Evolutionary conservation across 139 green algal species (phyloP).

Genomic region (Chlorella sp.): DNA sequence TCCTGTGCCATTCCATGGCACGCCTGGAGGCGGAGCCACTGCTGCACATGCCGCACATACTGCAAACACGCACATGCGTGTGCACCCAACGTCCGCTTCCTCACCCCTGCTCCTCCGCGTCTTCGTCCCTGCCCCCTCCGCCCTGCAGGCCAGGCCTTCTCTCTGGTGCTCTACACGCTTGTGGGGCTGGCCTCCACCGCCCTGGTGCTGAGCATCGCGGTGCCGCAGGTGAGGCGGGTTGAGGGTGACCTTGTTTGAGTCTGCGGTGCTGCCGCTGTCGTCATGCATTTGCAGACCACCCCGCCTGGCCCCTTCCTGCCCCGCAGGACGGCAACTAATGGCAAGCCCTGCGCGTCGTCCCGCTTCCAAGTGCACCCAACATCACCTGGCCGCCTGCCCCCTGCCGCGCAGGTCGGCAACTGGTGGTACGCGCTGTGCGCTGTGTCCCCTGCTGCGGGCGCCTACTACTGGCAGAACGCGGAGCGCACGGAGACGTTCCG

Average conservation of each 20-base stretch:
- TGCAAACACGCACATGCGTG: neutral
- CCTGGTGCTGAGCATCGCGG: slow-evolving; percentile 82
- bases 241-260: no score
- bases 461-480: slow-evolving; percentile 87
- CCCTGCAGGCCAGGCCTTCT: slow-evolving; percentile 75
- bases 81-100: neutral
- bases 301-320: neutral
- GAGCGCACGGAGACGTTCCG: slow-evolving; percentile 60
- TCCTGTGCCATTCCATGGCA: no score
- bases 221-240: slow-evolving; percentile 26
- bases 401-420: slow-evolving; percentile 65
- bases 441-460: slow-evolving; percentile 72
- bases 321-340: no score
- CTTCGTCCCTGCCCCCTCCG: neutral
- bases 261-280: no score
- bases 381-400: neutral
- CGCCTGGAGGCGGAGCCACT: no score
- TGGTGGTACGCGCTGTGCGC: slow-evolving; percentile 86
- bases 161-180: slow-evolving; percentile 87
- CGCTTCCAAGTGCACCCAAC: neutral
- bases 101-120: neutral
- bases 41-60: neutral
- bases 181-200: slow-evolving; percentile 73
- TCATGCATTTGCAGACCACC: neutral
- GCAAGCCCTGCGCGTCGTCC: neutral